These are phyloP conservation scores for Cokeromyces recurvatus DNA, from an alignment of 371 early-diverging fungal species.

Conservation along the genomic window DNA sequence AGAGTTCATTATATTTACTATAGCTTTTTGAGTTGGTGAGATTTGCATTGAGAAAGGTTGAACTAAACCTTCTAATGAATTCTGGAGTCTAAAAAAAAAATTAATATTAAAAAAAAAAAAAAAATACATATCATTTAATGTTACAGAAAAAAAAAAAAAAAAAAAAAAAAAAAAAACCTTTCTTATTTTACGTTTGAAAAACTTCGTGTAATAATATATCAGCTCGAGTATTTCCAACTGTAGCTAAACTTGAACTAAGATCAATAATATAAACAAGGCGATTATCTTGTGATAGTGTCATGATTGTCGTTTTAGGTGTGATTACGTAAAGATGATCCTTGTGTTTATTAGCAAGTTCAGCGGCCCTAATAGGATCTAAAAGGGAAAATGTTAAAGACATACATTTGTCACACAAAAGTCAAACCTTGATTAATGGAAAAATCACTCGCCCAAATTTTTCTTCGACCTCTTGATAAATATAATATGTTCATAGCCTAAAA, in stretches of 20 bases:
- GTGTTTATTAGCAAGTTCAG: conserved; percentile 3
- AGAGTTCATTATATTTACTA: too few species aligned
- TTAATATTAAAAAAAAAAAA: conserved; percentile 35
- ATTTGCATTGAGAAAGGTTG: conserved; percentile 45
- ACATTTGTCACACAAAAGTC: background rate
- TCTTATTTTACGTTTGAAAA: conserved; percentile 45
- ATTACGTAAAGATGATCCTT: conserved; percentile 37
- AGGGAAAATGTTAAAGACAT: too few species aligned
- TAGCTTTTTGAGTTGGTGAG: conserved; percentile 24
- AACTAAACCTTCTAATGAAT: conserved; percentile 37
- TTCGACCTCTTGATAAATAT: conserved; percentile 35
- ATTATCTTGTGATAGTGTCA: conserved; percentile 57
- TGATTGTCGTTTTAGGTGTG: conserved; percentile 64
- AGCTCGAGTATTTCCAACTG: conserved; percentile 56
- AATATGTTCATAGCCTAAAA: conserved; percentile 27
- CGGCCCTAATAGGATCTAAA: conserved; percentile 4
- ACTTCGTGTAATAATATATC: conserved; percentile 54
- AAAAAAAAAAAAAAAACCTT: background rate
- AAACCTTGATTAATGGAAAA: conserved; percentile 24
- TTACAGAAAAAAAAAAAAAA: too few species aligned
- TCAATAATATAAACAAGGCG: conserved; percentile 73
- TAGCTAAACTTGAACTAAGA: conserved; percentile 66
- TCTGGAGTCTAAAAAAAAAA: conserved; percentile 21
- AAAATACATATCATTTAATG: too few species aligned
- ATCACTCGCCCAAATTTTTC: conserved; percentile 35